A percentile compares a stretch with the other conserved stretches of the same genome.
phyloP scores from a whole-genome alignment of 1,284 basidiomycete genomes.

The Heterobasidion occidentale region DNA sequence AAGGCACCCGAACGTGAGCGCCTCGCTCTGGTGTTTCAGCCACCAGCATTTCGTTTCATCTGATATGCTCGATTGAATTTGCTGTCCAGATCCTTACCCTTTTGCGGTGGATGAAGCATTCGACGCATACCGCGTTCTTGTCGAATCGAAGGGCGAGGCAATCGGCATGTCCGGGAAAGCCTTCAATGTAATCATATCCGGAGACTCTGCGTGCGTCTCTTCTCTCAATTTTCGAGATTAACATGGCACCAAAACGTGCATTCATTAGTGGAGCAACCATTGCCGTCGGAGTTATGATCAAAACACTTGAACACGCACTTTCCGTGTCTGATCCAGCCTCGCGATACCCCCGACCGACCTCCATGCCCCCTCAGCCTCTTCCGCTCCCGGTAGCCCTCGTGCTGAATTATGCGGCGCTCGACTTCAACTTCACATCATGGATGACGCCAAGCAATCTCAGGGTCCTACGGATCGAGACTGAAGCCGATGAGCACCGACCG shows the following conservation, averaged over 20 bases:
- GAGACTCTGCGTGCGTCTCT: conserved; percentile 83
- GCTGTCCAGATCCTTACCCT: conserved; percentile 77
- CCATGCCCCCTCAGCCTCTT: conserved; percentile 17
- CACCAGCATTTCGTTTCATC: background rate
- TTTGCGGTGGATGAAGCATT: conserved; percentile 94
- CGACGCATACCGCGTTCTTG: conserved; percentile 79
- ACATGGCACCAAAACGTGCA: conserved; percentile 4
- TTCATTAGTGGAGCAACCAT: conserved; percentile 72
- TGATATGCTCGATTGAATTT: background rate
- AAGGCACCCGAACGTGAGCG: conserved; percentile 91
- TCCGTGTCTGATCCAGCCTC: conserved; percentile 12
- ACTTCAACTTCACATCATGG: conserved; percentile 98
- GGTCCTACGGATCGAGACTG: conserved; percentile 48
- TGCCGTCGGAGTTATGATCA: conserved; percentile 75
- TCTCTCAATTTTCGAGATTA: conserved; percentile 2
- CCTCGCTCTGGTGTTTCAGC: background rate
- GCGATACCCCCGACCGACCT: conserved; percentile 5
- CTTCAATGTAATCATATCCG: conserved; percentile 72
- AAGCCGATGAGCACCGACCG: conserved; percentile 17
- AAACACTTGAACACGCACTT: conserved; percentile 67
- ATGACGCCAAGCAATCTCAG: conserved; percentile 86
- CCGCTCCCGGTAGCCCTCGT: conserved; percentile 74
- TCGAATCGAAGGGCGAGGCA: conserved; percentile 71
- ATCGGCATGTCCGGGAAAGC: conserved; percentile 82
- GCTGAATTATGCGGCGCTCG: conserved; percentile 76